Percentiles rank a stretch among this genome's conserved stretches.
Conservation (phyloP, 176 grass and related monocot genomes). For the Aechmea fasciata region DNA sequence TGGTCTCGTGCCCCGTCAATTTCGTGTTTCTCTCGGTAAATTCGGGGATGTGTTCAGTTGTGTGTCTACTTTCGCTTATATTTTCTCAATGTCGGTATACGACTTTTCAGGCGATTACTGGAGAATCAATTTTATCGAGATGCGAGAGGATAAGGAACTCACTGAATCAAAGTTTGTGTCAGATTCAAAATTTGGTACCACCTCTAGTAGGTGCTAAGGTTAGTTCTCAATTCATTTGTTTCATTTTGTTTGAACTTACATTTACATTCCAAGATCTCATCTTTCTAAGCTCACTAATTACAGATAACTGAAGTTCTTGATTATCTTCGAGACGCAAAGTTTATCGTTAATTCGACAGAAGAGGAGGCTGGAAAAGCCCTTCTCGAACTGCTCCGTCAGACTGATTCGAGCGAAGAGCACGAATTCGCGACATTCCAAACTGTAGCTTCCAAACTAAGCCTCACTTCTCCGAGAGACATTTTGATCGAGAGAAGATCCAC, state of each 20-base stretch:
- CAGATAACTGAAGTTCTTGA: slow-evolving; percentile 20
- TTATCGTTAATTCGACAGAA: slow-evolving; percentile 23
- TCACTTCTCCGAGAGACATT: slow-evolving; percentile 23
- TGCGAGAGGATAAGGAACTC: slow-evolving; percentile 35
- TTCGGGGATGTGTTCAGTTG: too few relatives aligned
- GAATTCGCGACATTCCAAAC: slow-evolving; percentile 11
- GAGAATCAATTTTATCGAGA: slow-evolving; percentile 28
- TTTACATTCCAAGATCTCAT: neutral
- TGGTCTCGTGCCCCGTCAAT: too few relatives aligned
- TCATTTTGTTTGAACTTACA: slow-evolving; percentile 1
- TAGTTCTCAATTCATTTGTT: slow-evolving; percentile 15
- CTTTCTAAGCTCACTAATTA: slow-evolving; percentile 1
- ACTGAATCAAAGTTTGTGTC: slow-evolving; percentile 27
- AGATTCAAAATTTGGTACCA: slow-evolving; percentile 36
- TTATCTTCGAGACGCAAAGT: slow-evolving; percentile 16
- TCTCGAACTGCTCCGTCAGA: slow-evolving; percentile 14
- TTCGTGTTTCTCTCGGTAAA: too few relatives aligned
- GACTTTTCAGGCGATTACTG: slow-evolving; percentile 18
- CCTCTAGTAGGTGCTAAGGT: slow-evolving; percentile 23
- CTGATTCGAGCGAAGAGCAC: slow-evolving; percentile 18
- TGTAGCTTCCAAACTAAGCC: slow-evolving; percentile 16
- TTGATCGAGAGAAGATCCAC: slow-evolving; percentile 28
- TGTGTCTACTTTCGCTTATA: too few relatives aligned
- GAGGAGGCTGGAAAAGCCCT: slow-evolving; percentile 22
- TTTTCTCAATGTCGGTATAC: neutral